These are phyloP conservation scores for Fusarium armeniacum DNA, from an alignment of 2,329 filamentous ascomycete genomes.

Conservation along the genomic window DNA sequence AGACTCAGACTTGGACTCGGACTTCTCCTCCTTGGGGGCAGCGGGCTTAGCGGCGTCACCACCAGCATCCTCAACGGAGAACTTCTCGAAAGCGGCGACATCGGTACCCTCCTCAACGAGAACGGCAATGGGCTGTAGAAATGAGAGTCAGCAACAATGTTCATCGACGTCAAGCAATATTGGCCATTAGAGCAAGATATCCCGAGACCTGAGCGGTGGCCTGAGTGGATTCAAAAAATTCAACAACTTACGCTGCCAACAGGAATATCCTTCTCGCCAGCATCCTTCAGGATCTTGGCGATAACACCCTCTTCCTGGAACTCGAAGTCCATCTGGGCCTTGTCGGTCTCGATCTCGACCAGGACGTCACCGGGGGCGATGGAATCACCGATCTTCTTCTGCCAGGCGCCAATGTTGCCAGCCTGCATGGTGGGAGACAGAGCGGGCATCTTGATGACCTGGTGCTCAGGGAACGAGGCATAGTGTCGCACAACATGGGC, in stretches of 20 bases:
- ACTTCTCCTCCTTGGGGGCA: constrained; percentile 75
- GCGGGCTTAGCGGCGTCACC: constrained; percentile 75
- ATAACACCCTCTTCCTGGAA: constrained; percentile 98
- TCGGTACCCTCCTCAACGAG: constrained; percentile 93
- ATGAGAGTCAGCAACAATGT: constrained; percentile 28
- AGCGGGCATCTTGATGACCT: constrained; percentile 96
- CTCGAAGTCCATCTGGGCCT: constrained; percentile 99
- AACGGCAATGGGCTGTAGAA: constrained; percentile 87
- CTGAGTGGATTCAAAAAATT: constrained; percentile 30
- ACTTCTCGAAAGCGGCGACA: constrained; percentile 87
- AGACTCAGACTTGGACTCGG: constrained; percentile 71
- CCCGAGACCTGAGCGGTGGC: constrained; percentile 33
- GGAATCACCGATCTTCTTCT: constrained; percentile 93
- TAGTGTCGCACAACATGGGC: constrained; percentile 73
- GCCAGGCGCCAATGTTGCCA: constrained; percentile 96
- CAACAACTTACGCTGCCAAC: constrained; percentile 87
- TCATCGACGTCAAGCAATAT: constrained; percentile 8
- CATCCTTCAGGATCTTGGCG: constrained; percentile 93
- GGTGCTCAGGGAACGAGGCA: constrained; percentile 94
- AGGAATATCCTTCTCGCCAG: constrained; percentile 91
- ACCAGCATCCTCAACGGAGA: constrained; percentile 90
- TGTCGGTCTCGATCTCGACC: constrained; percentile 99
- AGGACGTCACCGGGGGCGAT: constrained; percentile 94
- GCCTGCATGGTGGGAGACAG: constrained; percentile 97
- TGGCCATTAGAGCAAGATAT: constrained; percentile 31